A percentile compares a stretch with the other conserved stretches of the same genome.
These are phyloP conservation scores for Suillus paluster DNA, from an alignment of 768 basidiomycete species.

Conservation along the genomic window DNA sequence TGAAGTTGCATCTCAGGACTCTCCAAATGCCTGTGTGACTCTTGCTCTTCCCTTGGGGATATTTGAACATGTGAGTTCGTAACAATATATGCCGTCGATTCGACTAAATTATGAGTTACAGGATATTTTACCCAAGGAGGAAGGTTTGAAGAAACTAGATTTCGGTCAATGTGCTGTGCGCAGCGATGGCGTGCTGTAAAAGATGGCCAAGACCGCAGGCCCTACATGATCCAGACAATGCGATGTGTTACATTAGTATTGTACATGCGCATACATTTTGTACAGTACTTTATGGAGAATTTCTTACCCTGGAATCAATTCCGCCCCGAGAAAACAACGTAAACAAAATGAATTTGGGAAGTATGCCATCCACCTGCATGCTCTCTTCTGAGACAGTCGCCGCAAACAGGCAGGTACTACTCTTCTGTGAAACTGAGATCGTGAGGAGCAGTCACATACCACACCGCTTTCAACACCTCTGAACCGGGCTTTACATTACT, in stretches of 20 bases:
- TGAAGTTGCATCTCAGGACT: slow-evolving; percentile 48
- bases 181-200: slow-evolving; percentile 60
- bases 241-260: neutral
- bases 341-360: neutral
- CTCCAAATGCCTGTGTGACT: slow-evolving; percentile 79
- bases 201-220: neutral
- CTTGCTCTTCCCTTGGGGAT: slow-evolving; percentile 77
- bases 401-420: neutral
- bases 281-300: neutral
- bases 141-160: slow-evolving; percentile 60
- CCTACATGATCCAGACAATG: neutral
- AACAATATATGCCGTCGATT: neutral
- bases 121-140: slow-evolving; percentile 70
- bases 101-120: slow-evolving; percentile 25
- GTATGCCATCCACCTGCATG: neutral
- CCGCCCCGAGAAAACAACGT: neutral
- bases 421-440: slow-evolving; percentile 22
- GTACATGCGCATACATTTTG: neutral
- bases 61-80: slow-evolving; percentile 62
- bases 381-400: neutral
- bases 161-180: slow-evolving; percentile 71
- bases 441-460: slow-evolving; percentile 32
- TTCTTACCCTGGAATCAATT: neutral
- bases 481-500: slow-evolving; percentile 24
- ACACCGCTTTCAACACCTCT: slow-evolving; percentile 30